Percentiles rank a stretch among this genome's conserved stretches.
Conservation (phyloP, 148 eudicot species). For the Chenopodium suecicum region DNA sequence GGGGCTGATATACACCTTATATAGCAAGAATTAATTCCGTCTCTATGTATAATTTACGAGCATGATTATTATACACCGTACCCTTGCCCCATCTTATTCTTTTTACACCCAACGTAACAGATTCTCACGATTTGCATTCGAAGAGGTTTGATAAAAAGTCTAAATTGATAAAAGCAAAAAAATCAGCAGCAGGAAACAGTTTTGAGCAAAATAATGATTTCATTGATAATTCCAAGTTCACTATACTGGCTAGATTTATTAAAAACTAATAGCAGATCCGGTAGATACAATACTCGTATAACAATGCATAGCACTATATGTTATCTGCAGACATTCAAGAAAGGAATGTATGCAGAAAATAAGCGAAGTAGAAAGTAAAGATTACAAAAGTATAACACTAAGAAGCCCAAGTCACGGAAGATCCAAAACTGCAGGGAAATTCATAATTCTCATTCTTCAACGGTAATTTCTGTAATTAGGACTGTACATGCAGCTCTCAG, state of each 20-base stretch:
- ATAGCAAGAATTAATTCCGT: not conserved
- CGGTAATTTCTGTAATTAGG: slow-evolving; percentile 55
- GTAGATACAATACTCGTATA: not conserved
- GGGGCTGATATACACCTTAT: not conserved
- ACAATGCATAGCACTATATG: not conserved
- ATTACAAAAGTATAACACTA: not conserved
- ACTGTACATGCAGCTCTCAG: slow-evolving; percentile 90
- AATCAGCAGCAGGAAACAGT: not conserved
- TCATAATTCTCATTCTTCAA: slow-evolving; percentile 5
- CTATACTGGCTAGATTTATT: not conserved
- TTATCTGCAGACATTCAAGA: not conserved
- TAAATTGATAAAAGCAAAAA: not conserved
- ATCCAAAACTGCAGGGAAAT: slow-evolving; percentile 20
- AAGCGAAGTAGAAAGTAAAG: slow-evolving; percentile 5
- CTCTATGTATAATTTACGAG: too few relatives aligned
- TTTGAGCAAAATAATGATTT: not conserved
- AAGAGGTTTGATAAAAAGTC: not conserved
- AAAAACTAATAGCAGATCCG: not conserved
- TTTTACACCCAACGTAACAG: not conserved
- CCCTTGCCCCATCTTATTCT: not conserved
- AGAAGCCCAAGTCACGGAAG: not conserved
- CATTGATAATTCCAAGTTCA: not conserved
- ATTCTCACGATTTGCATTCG: not conserved
- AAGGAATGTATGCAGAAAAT: not conserved
- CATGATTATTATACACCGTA: too few relatives aligned